Evolutionary conservation across 2,329 filamentous ascomycete species (phyloP).

Genomic region (Plectosphaerella plurivora): DNA sequence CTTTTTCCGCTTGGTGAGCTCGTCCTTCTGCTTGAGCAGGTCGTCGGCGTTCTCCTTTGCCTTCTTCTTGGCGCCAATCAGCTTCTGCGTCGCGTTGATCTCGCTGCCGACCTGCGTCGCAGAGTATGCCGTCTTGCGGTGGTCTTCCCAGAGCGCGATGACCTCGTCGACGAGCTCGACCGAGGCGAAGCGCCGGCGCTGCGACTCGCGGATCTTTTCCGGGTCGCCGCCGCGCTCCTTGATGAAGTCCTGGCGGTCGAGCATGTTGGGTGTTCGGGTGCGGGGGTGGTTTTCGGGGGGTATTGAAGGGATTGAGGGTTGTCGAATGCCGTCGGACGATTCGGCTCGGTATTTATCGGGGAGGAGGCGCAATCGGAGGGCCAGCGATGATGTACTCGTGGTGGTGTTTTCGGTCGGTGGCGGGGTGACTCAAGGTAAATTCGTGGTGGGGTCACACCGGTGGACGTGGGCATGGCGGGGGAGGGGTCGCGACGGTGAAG

Average conservation of each 20-base stretch:
- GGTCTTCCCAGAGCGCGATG: slow-evolving; percentile 80
- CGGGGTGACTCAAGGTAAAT: neutral
- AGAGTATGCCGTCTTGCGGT: slow-evolving; percentile 58
- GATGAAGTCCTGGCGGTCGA: slow-evolving; percentile 76
- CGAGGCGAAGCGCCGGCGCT: slow-evolving; percentile 74
- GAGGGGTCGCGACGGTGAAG: neutral
- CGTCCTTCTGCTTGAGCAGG: slow-evolving; percentile 71
- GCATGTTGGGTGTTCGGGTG: slow-evolving; percentile 42
- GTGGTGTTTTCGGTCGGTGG: neutral
- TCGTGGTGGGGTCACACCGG: neutral
- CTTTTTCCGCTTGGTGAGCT: slow-evolving; percentile 79
- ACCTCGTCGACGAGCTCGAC: slow-evolving; percentile 88
- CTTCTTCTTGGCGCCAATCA: slow-evolving; percentile 91
- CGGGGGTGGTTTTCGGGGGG: neutral
- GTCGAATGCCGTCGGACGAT: neutral
- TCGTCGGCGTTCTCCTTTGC: slow-evolving; percentile 84
- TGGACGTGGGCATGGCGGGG: neutral
- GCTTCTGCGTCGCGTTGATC: slow-evolving; percentile 86
- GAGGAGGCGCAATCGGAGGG: neutral
- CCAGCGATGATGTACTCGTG: neutral
- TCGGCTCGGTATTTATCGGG: neutral
- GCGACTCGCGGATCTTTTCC: slow-evolving; percentile 86
- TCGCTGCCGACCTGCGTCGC: slow-evolving; percentile 76
- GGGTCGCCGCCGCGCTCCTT: slow-evolving; percentile 86
- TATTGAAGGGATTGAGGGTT: neutral